Evolutionary conservation across 257 asterid species (phyloP).

Genomic region (Mitragyna speciosa): DNA sequence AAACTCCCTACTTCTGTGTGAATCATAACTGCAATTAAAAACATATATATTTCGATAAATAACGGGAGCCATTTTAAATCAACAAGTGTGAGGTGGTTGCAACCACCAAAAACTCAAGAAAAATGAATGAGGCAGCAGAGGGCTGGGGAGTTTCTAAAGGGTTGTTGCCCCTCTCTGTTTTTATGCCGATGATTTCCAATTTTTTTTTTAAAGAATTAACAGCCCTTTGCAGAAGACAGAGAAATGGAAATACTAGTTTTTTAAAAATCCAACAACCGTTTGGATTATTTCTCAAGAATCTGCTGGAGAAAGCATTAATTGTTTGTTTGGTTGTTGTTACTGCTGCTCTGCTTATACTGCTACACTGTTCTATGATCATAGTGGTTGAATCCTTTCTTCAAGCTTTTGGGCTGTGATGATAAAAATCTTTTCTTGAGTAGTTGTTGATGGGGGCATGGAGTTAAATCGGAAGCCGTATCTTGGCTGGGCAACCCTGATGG

Average conservation of each 20-base stretch:
- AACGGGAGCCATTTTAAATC: no score
- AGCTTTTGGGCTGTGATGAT: slow-evolving; percentile 29
- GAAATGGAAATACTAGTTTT: no score
- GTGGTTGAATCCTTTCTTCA: not conserved
- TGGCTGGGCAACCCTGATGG: slow-evolving; percentile 16
- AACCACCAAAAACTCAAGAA: not conserved
- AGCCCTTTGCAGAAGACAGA: slow-evolving; percentile 13
- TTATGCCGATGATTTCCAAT: slow-evolving; percentile 16
- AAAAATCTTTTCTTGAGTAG: not conserved
- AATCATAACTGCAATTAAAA: no score
- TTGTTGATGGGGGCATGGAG: not conserved
- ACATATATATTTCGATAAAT: no score
- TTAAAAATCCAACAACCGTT: no score
- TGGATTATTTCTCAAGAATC: no score
- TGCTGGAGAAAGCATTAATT: no score
- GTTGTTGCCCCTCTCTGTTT: slow-evolving; percentile 52
- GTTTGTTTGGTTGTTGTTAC: not conserved
- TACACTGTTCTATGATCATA: not conserved
- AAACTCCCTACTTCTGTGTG: no score
- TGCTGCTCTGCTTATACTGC: not conserved
- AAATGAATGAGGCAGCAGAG: slow-evolving; percentile 21
- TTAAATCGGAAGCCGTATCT: not conserved
- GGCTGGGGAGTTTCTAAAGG: slow-evolving; percentile 34
- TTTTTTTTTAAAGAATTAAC: slow-evolving; percentile 7
- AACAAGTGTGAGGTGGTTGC: no score